Conservation (phyloP, 2,329 filamentous ascomycete species). For the Scopulariopsis brevicaulis region DNA sequence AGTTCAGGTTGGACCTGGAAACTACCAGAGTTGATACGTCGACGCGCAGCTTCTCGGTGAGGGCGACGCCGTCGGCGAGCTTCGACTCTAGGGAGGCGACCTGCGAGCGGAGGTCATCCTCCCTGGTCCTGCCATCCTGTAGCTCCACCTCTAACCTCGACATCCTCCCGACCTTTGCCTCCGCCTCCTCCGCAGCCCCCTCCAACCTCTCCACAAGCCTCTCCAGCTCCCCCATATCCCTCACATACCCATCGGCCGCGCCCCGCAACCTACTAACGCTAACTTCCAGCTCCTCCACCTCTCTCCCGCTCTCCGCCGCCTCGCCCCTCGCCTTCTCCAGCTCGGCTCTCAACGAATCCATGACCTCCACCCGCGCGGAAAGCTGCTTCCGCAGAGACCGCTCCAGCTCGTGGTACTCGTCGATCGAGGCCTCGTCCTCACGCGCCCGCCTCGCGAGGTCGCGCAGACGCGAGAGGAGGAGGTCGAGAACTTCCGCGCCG, state of each 20-base stretch:
- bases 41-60: slow-evolving; percentile 4
- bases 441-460: slow-evolving; percentile 31
- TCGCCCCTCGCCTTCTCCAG: slow-evolving; percentile 19
- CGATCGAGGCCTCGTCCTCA: slow-evolving; percentile 41
- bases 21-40: slow-evolving; percentile 3
- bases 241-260: slow-evolving; percentile 38
- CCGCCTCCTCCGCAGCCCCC: slow-evolving; percentile 16
- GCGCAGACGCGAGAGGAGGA: slow-evolving; percentile 38
- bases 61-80: slow-evolving; percentile 17
- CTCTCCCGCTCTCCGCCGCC: not conserved
- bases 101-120: slow-evolving; percentile 24
- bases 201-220: slow-evolving; percentile 37
- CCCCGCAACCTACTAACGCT: slow-evolving; percentile 37
- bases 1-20: slow-evolving; percentile 2
- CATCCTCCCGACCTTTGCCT: slow-evolving; percentile 20
- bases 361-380: slow-evolving; percentile 35
- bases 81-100: slow-evolving; percentile 23
- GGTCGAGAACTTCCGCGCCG: slow-evolving; percentile 43
- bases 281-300: slow-evolving; percentile 34
- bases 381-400: slow-evolving; percentile 44
- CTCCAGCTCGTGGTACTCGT: slow-evolving; percentile 49
- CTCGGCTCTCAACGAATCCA: slow-evolving; percentile 33
- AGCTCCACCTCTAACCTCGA: slow-evolving; percentile 33
- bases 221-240: slow-evolving; percentile 43
- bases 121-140: slow-evolving; percentile 23